Evolutionary conservation across 2,329 filamentous ascomycete species (phyloP), one percentile per base, ranked within the genome.

Genomic region (Aspergillus aculeatus): DNA sequence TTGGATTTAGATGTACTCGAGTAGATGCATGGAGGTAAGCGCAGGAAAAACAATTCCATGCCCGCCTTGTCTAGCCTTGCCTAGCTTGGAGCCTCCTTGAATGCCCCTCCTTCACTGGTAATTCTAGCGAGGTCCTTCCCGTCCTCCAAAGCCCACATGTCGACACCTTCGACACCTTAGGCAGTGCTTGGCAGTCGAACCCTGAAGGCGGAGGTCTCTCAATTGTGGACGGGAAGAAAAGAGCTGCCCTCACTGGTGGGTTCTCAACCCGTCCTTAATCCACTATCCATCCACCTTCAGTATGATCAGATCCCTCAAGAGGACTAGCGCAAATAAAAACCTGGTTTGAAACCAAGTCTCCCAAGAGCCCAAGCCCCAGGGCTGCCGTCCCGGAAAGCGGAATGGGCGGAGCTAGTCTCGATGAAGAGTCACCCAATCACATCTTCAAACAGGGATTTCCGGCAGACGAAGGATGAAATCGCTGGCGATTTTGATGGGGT

Each of bases 201-300:
- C 38, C 38, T 29, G 38, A 47, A 19, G 21, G 12, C 53, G 47
- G 24, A 44, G 38, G 32, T 23, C 16, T 29, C n/a, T 21, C 7
- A 7, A 19, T 9, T 23, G 23, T 23, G 4, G 23, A 23, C 4
- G 23, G 23, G 4, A 9, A 9, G 9, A 12, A 23, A 47, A n/a
- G 41, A 47, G 16, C 32, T 26, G 24, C 26, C 29, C 38, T 57
- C 47, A 57, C 48, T 57, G 56, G 49, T 47, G 56, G 56, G 47
- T 53, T 57, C 5, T 4, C 35, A 57, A 2, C 12, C 56, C 48
- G 49, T 19, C 21, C 35, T 9, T 16, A 24, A 9, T 52, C 48
- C 50, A 52, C 35, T 12, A 14, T 31, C 21, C n/a, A 14, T 52
- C 48, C 50, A 52, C 35, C n/a, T 9, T 31, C 24, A n/a, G 49